A percentile compares a stretch with the other conserved stretches of the same genome.
Evolutionary conservation across 2,329 filamentous ascomycete genomes (phyloP).

Genomic region (Diaporthe sp.): DNA sequence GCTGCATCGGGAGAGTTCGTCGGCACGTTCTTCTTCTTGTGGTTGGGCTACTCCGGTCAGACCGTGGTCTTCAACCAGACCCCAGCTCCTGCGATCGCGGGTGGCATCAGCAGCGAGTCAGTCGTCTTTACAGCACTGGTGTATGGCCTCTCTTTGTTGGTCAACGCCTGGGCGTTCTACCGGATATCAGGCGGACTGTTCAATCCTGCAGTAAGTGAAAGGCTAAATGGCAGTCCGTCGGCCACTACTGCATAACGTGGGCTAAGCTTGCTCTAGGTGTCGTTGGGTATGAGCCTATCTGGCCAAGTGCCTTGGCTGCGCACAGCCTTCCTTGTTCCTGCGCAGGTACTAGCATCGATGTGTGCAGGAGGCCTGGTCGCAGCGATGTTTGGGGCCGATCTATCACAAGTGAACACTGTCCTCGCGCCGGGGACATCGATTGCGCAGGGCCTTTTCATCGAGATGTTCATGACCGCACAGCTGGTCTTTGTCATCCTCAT

Average conservation of each 20-base stretch:
- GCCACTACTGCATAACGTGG: not conserved
- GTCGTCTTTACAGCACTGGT: conserved; percentile 54
- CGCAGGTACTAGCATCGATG: conserved; percentile 67
- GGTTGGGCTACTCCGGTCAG: conserved; percentile 54
- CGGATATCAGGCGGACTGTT: conserved; percentile 59
- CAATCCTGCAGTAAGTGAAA: conserved; percentile 53
- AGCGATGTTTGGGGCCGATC: conserved; percentile 57
- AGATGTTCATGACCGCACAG: conserved; percentile 71
- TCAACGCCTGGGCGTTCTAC: conserved; percentile 64
- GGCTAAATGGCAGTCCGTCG: not conserved
- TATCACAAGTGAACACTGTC: conserved; percentile 60
- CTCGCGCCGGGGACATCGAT: conserved; percentile 58
- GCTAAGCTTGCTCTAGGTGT: conserved; percentile 48
- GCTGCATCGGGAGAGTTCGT: conserved; percentile 53
- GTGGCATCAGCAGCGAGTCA: conserved; percentile 32
- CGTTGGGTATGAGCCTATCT: conserved; percentile 64
- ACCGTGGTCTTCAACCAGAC: conserved; percentile 46
- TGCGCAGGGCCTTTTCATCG: conserved; percentile 69
- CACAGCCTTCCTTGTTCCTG: conserved; percentile 59
- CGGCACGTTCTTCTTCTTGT: conserved; percentile 58
- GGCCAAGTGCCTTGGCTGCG: conserved; percentile 62
- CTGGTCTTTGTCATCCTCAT: conserved; percentile 73
- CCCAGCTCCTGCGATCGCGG: not conserved
- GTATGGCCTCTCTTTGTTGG: conserved; percentile 59
- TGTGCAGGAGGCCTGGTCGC: conserved; percentile 67